phyloP scores from a whole-genome alignment of 352 stramenopile genomes.

The Phytophthora tentaculata region DNA sequence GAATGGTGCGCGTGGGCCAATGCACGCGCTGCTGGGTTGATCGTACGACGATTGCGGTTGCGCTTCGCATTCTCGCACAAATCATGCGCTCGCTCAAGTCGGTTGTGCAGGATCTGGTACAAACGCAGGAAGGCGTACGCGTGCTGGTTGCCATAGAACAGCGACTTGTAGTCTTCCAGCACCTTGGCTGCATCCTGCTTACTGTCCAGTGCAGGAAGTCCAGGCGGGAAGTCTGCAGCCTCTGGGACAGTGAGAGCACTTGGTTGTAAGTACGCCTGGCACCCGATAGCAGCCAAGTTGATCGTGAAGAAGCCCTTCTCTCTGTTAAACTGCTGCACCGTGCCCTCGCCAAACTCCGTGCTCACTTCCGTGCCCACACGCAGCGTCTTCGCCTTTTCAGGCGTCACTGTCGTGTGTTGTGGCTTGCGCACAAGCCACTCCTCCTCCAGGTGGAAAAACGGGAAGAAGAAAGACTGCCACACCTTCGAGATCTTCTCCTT shows the following conservation, averaged over 20 bases:
- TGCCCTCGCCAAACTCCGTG: slow-evolving; percentile 86
- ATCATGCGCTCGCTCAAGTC: slow-evolving; percentile 80
- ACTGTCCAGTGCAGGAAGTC: slow-evolving; percentile 70
- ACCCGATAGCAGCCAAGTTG: slow-evolving; percentile 59
- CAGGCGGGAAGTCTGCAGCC: slow-evolving; percentile 73
- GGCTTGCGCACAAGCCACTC: slow-evolving; percentile 85
- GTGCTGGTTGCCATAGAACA: slow-evolving; percentile 86
- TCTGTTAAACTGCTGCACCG: slow-evolving; percentile 75
- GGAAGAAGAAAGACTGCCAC: slow-evolving; percentile 86
- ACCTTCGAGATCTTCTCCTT: slow-evolving; percentile 89
- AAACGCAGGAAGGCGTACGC: slow-evolving; percentile 90
- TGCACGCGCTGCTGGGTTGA: slow-evolving; percentile 84
- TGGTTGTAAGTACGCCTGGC: slow-evolving; percentile 78
- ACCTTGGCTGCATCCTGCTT: slow-evolving; percentile 52
- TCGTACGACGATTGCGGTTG: slow-evolving; percentile 84
- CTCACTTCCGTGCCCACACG: slow-evolving; percentile 74
- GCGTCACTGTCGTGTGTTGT: slow-evolving; percentile 65
- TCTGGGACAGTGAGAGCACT: slow-evolving; percentile 81
- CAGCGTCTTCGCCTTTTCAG: slow-evolving; percentile 72
- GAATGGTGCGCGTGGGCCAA: slow-evolving; percentile 77
- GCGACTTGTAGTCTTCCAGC: slow-evolving; percentile 48
- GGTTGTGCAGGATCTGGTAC: slow-evolving; percentile 89
- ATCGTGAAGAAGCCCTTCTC: slow-evolving; percentile 70
- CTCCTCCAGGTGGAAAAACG: slow-evolving; percentile 85
- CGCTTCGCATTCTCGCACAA: slow-evolving; percentile 89